Evolutionary conservation across 31 red algal species (phyloP).

Genomic region (Odonthalia washingtoniensis): DNA sequence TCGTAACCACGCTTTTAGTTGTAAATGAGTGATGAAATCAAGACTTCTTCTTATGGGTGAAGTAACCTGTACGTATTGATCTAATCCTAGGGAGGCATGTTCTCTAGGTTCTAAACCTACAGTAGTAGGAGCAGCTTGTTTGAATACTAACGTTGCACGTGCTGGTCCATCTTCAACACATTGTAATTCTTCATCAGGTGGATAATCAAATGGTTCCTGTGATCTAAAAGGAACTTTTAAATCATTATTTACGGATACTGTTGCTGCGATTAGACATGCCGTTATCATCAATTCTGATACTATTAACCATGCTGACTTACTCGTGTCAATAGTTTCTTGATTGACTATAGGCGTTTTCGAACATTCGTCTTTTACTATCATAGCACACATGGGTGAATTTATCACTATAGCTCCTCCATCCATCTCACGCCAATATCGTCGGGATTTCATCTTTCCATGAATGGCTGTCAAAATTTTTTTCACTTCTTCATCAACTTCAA

Average conservation of each 20-base stretch:
- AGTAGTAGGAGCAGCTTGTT: slow-evolving; percentile 53
- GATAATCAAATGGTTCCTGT: slow-evolving; percentile 85
- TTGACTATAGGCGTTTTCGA: slow-evolving; percentile 39
- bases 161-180: slow-evolving; percentile 67
- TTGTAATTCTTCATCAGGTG: slow-evolving; percentile 56
- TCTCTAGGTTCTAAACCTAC: slow-evolving; percentile 51
- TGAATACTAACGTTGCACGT: slow-evolving; percentile 55
- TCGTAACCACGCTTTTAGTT: slow-evolving; percentile 71
- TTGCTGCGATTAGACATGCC: slow-evolving; percentile 54
- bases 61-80: slow-evolving; percentile 80
- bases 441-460: slow-evolving; percentile 9
- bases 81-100: slow-evolving; percentile 78
- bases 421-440: slow-evolving; percentile 65
- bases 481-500: neutral
- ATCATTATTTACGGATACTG: slow-evolving; percentile 30
- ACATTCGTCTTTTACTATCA: slow-evolving; percentile 41
- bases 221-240: slow-evolving; percentile 54
- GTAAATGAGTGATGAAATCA: slow-evolving; percentile 85
- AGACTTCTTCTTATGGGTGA: slow-evolving; percentile 83
- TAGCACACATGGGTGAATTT: slow-evolving; percentile 38
- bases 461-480: slow-evolving; percentile 21
- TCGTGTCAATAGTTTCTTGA: slow-evolving; percentile 22
- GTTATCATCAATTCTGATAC: slow-evolving; percentile 85
- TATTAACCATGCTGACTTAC: slow-evolving; percentile 50
- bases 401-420: slow-evolving; percentile 70